A percentile compares a stretch with the other conserved stretches of the same genome.
Evolutionary conservation across 352 stramenopile genomes (phyloP).

Genomic region (Phytophthora lateralis): DNA sequence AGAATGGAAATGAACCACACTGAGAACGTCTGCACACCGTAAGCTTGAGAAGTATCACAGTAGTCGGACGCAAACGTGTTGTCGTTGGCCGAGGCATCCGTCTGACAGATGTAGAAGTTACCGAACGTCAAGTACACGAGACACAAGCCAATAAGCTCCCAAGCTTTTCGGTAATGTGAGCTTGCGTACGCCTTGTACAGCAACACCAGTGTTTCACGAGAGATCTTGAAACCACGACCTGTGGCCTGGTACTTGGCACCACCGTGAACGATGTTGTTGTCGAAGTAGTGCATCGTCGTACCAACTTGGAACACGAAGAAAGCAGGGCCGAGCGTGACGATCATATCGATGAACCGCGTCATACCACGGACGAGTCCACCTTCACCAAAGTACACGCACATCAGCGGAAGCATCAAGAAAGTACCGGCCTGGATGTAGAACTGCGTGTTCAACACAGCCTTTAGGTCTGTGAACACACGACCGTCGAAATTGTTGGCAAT

Average conservation of each 20-base stretch:
- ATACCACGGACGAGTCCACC: slow-evolving; percentile 65
- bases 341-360: slow-evolving; percentile 74
- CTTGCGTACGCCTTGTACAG: slow-evolving; percentile 78
- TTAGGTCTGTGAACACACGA: slow-evolving; percentile 64
- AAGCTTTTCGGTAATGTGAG: slow-evolving; percentile 79
- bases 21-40: slow-evolving; percentile 79
- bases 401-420: slow-evolving; percentile 78
- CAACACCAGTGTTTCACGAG: slow-evolving; percentile 75
- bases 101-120: slow-evolving; percentile 72
- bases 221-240: slow-evolving; percentile 85
- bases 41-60: slow-evolving; percentile 69
- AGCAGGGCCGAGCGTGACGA: slow-evolving; percentile 67
- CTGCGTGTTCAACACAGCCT: slow-evolving; percentile 77
- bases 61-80: slow-evolving; percentile 66
- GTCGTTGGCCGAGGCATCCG: slow-evolving; percentile 47
- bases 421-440: slow-evolving; percentile 83
- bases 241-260: slow-evolving; percentile 81
- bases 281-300: slow-evolving; percentile 87
- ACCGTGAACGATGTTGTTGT: slow-evolving; percentile 79
- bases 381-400: slow-evolving; percentile 81
- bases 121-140: slow-evolving; percentile 71
- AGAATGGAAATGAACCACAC: slow-evolving; percentile 82
- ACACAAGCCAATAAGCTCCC: slow-evolving; percentile 73
- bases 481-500: slow-evolving; percentile 58
- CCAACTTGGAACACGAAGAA: slow-evolving; percentile 87